Percentiles rank a stretch among this genome's conserved stretches.
Conservation (phyloP, 108 stramenopile genomes). For the Nannochloropsis oceanica region DNA sequence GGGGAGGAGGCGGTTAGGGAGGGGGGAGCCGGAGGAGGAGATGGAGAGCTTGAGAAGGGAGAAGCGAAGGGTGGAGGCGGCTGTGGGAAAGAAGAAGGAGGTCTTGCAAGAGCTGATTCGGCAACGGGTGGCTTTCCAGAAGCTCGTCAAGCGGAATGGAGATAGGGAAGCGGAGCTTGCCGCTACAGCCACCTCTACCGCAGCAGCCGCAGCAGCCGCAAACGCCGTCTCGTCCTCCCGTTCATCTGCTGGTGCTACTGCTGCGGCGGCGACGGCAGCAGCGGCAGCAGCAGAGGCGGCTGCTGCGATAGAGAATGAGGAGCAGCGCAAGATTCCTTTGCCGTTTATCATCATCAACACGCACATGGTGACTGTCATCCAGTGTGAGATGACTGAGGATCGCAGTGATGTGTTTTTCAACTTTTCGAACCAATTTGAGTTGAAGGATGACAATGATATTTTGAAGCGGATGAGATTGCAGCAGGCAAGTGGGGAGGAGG, state of each 20-base stretch:
- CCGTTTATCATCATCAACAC: slow-evolving; percentile 86
- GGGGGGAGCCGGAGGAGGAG: slow-evolving; percentile 27
- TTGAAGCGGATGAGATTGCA: slow-evolving; percentile 68
- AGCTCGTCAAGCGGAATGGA: slow-evolving; percentile 56
- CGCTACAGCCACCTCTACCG: background rate
- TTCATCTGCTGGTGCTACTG: background rate
- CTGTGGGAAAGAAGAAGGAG: slow-evolving; percentile 51
- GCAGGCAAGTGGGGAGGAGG: slow-evolving; percentile 17
- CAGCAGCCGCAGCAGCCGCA: background rate
- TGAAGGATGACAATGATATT: slow-evolving; percentile 84
- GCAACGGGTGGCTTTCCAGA: slow-evolving; percentile 70
- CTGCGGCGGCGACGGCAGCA: background rate
- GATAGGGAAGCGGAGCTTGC: slow-evolving; percentile 5
- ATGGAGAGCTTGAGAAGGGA: slow-evolving; percentile 45
- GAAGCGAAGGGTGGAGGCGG: slow-evolving; percentile 18
- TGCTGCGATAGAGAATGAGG: background rate
- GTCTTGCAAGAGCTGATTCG: slow-evolving; percentile 57
- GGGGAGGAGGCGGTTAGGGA: background rate
- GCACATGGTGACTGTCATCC: slow-evolving; percentile 52
- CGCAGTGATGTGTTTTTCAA: slow-evolving; percentile 72
- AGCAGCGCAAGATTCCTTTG: slow-evolving; percentile 48
- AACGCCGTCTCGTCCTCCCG: background rate
- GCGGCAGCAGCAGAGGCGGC: background rate
- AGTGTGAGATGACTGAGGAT: slow-evolving; percentile 76
- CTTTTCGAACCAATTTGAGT: slow-evolving; percentile 72